phyloP scores from a whole-genome alignment of 495 filamentous ascomycete species.

The Neurospora terricola region DNA sequence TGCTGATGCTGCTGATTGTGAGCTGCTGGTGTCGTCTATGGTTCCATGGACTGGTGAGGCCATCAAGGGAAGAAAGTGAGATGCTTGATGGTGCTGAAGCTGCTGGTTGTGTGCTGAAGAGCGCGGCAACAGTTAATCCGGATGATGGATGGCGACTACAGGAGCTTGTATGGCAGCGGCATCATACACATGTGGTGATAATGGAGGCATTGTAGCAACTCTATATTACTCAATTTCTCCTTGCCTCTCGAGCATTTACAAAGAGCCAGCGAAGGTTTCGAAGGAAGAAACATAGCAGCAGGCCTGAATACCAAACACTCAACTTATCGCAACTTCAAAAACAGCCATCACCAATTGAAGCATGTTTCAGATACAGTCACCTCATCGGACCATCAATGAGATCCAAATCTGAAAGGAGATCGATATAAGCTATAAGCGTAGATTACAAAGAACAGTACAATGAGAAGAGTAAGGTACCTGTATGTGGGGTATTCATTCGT shows the following conservation, averaged over 20 bases:
- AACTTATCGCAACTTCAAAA: too few relatives aligned
- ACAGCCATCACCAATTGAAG: neutral
- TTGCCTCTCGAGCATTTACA: neutral
- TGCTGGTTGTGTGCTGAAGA: neutral
- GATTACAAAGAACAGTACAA: neutral
- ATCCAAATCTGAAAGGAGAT: neutral
- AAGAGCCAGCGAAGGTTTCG: neutral
- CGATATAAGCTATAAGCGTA: neutral
- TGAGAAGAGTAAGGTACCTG: neutral
- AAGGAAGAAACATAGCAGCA: too few relatives aligned
- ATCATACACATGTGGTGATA: neutral
- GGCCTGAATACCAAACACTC: too few relatives aligned
- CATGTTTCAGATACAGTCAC: neutral
- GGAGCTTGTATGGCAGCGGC: neutral
- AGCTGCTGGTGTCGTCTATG: too few relatives aligned
- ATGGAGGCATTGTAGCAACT: neutral
- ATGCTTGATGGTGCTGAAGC: neutral
- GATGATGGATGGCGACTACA: neutral
- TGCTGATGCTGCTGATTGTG: neutral
- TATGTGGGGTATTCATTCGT: neutral
- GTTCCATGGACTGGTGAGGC: neutral
- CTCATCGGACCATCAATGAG: neutral
- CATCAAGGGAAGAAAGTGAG: neutral
- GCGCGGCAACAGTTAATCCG: neutral
- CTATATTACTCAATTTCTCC: fast-evolving